Evolutionary conservation across 495 filamentous ascomycete genomes (phyloP).

Genomic region (Thermochaetoides thermophila): DNA sequence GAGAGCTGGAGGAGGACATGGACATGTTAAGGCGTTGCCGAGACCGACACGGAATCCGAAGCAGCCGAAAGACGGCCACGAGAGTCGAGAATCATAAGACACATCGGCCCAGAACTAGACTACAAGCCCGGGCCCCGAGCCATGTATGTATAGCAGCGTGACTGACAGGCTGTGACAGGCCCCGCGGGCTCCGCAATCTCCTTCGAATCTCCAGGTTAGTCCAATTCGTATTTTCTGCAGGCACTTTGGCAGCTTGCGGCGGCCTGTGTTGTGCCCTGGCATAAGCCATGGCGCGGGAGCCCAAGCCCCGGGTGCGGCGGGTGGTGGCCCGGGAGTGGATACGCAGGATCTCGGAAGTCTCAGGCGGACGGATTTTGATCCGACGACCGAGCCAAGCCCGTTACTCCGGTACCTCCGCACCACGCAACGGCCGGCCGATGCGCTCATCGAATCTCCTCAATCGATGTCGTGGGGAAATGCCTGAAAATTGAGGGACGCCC

Average conservation of each 20-base stretch:
- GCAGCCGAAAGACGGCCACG: slow-evolving; percentile 4
- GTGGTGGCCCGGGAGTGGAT: no score
- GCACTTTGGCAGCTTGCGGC: no score
- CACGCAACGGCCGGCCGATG: no score
- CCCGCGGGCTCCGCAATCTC: slow-evolving; percentile 6
- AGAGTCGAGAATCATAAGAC: slow-evolving; percentile 3
- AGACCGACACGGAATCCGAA: slow-evolving; percentile 5
- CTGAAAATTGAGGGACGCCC: slow-evolving; percentile 2
- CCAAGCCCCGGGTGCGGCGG: slow-evolving; percentile 1
- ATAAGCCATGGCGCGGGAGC: slow-evolving; percentile 6
- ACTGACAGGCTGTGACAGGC: neutral
- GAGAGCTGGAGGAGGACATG: no score
- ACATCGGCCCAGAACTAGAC: neutral
- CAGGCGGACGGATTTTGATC: slow-evolving; percentile 16
- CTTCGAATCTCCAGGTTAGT: no score
- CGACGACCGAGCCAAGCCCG: slow-evolving; percentile 14
- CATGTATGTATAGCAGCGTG: slow-evolving; percentile 6
- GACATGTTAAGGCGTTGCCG: slow-evolving; percentile 5
- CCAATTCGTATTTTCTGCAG: no score
- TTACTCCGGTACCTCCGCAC: slow-evolving; percentile 6
- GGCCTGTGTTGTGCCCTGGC: no score
- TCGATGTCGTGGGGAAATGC: neutral
- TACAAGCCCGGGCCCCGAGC: slow-evolving; percentile 6
- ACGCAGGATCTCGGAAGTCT: slow-evolving; percentile 10
- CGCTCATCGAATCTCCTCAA: neutral